Evolutionary conservation across 352 stramenopile genomes (phyloP).

Genomic region (Phytophthora pisi): DNA sequence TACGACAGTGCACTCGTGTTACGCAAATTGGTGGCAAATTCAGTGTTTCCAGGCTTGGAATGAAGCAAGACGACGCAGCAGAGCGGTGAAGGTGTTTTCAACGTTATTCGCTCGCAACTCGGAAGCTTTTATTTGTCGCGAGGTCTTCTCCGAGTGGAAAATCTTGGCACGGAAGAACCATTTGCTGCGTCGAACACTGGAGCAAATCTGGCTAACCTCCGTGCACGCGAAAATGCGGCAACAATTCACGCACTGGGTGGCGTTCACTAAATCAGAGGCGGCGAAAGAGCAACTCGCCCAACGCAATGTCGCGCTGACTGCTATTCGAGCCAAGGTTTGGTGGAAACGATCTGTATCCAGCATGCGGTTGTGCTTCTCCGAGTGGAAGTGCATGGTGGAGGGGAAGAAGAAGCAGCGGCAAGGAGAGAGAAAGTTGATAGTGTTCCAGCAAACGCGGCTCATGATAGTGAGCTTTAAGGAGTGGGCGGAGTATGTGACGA

Average conservation of each 20-base stretch:
- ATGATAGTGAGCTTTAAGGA: conserved; percentile 17
- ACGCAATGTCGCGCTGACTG: conserved; percentile 31
- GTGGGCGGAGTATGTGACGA: conserved; percentile 22
- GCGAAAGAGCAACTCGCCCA: conserved; percentile 29
- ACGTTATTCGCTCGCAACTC: conserved; percentile 12
- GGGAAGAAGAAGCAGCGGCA: conserved; percentile 7
- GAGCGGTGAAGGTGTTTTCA: conserved; percentile 31
- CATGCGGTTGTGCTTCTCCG: conserved; percentile 28
- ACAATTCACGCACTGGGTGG: conserved; percentile 46
- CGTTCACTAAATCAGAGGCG: conserved; percentile 7
- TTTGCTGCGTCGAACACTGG: conserved; percentile 40
- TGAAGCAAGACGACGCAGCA: conserved; percentile 10
- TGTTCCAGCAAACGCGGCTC: conserved; percentile 19
- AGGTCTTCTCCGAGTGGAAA: conserved; percentile 33
- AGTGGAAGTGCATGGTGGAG: conserved; percentile 32
- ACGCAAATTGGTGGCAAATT: conserved; percentile 14
- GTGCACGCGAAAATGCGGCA: conserved; percentile 40
- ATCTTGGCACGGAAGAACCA: conserved; percentile 20
- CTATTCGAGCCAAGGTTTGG: conserved; percentile 48
- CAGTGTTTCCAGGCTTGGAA: conserved; percentile 35
- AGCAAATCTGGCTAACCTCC: conserved; percentile 48
- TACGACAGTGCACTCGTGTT: conserved; percentile 9
- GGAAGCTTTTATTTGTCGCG: conserved; percentile 9
- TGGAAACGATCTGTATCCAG: conserved; percentile 39
- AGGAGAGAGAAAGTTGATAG: conserved; percentile 24